Evolutionary conservation across 805 yeast genomes (phyloP).

Genomic region (Scheffersomyces ergatensis): DNA sequence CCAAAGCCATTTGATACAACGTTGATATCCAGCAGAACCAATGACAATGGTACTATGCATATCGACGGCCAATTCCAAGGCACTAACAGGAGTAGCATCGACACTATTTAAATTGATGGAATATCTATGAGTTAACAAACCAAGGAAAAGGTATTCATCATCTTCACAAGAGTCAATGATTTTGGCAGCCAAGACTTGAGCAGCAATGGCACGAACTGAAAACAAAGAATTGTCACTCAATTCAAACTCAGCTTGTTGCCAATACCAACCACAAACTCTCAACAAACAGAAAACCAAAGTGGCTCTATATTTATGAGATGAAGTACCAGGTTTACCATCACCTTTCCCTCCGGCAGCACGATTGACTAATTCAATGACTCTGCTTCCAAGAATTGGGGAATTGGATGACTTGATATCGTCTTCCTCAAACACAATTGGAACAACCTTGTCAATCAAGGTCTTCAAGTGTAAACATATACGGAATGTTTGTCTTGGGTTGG

Average conservation of each 20-base stretch:
- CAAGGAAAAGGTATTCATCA: slow-evolving; percentile 64
- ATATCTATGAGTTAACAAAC: slow-evolving; percentile 76
- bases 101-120: slow-evolving; percentile 59
- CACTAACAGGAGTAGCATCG: slow-evolving; percentile 67
- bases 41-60: slow-evolving; percentile 76
- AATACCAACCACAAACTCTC: slow-evolving; percentile 79
- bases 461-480: slow-evolving; percentile 74
- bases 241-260: slow-evolving; percentile 55
- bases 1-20: slow-evolving; percentile 90
- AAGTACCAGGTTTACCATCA: slow-evolving; percentile 50
- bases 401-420: slow-evolving; percentile 51
- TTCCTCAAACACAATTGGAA: slow-evolving; percentile 62
- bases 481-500: slow-evolving; percentile 65
- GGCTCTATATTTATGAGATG: slow-evolving; percentile 63
- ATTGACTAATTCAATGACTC: slow-evolving; percentile 58
- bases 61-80: slow-evolving; percentile 82
- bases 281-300: slow-evolving; percentile 67
- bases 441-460: slow-evolving; percentile 63
- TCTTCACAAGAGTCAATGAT: slow-evolving; percentile 63
- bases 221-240: slow-evolving; percentile 67
- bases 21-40: slow-evolving; percentile 77
- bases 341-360: slow-evolving; percentile 83
- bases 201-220: slow-evolving; percentile 59
- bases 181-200: slow-evolving; percentile 68
- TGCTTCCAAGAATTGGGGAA: slow-evolving; percentile 56